Evolutionary conservation across 352 stramenopile species (phyloP).

Genomic region (Globisporangium spiculum): DNA sequence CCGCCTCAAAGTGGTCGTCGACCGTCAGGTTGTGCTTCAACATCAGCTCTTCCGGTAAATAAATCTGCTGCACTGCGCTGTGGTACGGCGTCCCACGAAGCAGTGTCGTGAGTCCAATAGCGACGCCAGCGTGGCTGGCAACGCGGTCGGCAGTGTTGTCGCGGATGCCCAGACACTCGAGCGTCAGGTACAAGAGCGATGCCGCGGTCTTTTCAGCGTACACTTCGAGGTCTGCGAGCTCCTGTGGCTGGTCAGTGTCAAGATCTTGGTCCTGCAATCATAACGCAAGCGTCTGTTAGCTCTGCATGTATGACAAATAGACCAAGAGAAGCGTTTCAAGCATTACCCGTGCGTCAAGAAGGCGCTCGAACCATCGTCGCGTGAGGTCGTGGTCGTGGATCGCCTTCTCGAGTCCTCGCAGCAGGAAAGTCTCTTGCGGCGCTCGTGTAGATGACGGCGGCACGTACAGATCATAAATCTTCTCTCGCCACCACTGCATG

Average conservation of each 20-base stretch:
- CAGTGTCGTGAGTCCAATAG: conserved; percentile 83
- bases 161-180: conserved; percentile 82
- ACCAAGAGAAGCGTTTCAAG: neutral
- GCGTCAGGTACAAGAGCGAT: conserved; percentile 87
- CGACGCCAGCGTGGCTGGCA: conserved; percentile 81
- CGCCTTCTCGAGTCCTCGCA: conserved; percentile 60
- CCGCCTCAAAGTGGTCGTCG: conserved; percentile 56
- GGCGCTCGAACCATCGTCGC: conserved; percentile 88
- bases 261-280: conserved; percentile 69
- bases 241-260: conserved; percentile 68
- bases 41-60: conserved; percentile 83
- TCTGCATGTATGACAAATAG: neutral
- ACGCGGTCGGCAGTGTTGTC: conserved; percentile 74
- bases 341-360: conserved; percentile 80
- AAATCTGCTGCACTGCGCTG: conserved; percentile 58
- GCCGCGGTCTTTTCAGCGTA: conserved; percentile 88
- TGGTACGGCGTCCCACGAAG: conserved; percentile 78
- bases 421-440: conserved; percentile 58
- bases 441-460: conserved; percentile 8
- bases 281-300: neutral
- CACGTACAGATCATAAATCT: conserved; percentile 71
- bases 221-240: conserved; percentile 71
- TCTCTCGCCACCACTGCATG: conserved; percentile 92
- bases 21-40: conserved; percentile 54
- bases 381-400: conserved; percentile 80